Base-by-base conservation (phyloP, 1,139 yeast species). In the Saccharomycopsis phalli region DNA sequence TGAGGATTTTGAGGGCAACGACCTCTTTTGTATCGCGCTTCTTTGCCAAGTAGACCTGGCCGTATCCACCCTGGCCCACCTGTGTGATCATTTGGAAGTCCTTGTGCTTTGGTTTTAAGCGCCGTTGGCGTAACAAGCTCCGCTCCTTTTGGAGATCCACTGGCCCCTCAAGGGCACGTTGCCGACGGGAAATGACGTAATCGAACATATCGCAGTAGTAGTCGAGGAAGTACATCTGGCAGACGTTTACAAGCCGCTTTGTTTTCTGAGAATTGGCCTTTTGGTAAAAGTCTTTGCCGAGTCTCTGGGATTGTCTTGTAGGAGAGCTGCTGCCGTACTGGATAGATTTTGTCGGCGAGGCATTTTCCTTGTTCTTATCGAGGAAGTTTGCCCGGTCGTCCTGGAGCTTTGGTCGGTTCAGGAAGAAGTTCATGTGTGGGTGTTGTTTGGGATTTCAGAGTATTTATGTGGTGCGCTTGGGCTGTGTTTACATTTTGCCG, bases 11-110 rank as follows among this genome's bases (percentile, higher is more conserved):
- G 53, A 93, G 69, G 1, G 99, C 99, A 62, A 96, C 91, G 36
- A 93, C 81, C 61, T 93, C 99, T 51, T 81, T 76, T 4, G 97
- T 87, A 56, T 93, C 99, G 51, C 80, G 80, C 66, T 93, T 93
- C 51, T 91, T 74, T 1, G 99, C 97, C 50, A 93, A 66, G 54
- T 84, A 93, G 14, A 93, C 98, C 63, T 87, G 95, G 19, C 99
- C 99, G 56, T 93, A 93, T 2, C 99, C 98, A 55, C 99, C 99
- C 66, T 93, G 98, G 20, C 99, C 98, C 27, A 93, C 96, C 64
- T 93, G 98, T 2, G 98, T 91, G 48, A 93, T 79, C 69, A 88
- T 84, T 58, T 87, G 93, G 58, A 93, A 93, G 59, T 93, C 98
- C 52, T 87, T 88, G 57, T 87, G 91, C 58, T 82, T 84, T 36